Conservation (phyloP, 1,139 yeast species). For the Taphrina pruni region DNA sequence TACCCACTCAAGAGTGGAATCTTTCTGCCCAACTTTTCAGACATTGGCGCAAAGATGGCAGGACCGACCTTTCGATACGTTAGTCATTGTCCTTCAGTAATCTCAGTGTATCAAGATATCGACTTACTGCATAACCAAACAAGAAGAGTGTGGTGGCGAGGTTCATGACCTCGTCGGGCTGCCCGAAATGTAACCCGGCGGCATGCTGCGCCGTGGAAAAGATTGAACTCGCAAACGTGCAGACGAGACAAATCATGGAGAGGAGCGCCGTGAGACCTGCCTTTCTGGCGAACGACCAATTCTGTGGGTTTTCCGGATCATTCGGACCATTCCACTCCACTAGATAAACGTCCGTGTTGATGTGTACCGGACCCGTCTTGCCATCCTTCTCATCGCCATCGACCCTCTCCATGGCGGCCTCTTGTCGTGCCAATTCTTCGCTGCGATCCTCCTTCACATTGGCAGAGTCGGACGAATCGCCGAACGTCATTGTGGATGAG, state of each 20-base stretch:
- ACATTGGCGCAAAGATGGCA: constrained; percentile 74
- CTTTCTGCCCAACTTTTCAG: constrained; percentile 78
- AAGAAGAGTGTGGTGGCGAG: constrained; percentile 63
- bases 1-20: constrained; percentile 61
- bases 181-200: constrained; percentile 50
- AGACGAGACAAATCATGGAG: constrained; percentile 53
- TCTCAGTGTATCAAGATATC: background rate
- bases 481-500: constrained; percentile 10
- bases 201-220: constrained; percentile 53
- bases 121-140: constrained; percentile 68
- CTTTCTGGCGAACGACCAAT: constrained; percentile 55
- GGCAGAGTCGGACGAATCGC: background rate
- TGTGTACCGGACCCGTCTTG: background rate
- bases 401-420: background rate
- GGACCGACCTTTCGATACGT: constrained; percentile 61
- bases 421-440: background rate
- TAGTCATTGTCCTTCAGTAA: background rate
- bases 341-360: constrained; percentile 50
- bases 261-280: constrained; percentile 50
- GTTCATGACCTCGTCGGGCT: constrained; percentile 53
- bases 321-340: constrained; percentile 61
- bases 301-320: constrained; percentile 59
- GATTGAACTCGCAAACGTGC: constrained; percentile 57
- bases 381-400: background rate
- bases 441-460: constrained; percentile 4